These are phyloP conservation scores for Ophiostoma sp. DNA, from an alignment of 2,329 filamentous ascomycete genomes.

Conservation along the genomic window DNA sequence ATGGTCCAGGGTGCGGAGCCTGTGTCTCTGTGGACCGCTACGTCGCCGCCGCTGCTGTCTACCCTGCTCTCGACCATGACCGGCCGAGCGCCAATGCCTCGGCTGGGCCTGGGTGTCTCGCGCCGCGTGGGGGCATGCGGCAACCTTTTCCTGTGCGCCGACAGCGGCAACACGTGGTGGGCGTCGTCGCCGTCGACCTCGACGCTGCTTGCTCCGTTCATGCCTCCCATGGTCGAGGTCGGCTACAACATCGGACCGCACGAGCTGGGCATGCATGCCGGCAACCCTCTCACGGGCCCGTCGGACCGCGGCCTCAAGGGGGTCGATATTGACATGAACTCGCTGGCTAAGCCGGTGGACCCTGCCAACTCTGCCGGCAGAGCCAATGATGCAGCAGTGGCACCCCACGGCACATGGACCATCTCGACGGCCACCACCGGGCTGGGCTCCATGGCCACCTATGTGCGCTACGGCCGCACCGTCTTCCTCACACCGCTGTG, in stretches of 20 bases:
- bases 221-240: constrained; percentile 39
- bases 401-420: constrained; percentile 36
- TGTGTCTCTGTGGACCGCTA: constrained; percentile 26
- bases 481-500: constrained; percentile 31
- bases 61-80: constrained; percentile 5
- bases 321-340: constrained; percentile 35
- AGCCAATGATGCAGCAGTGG: background rate
- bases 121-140: constrained; percentile 26
- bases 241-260: constrained; percentile 36
- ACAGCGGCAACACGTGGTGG: constrained; percentile 40
- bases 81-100: constrained; percentile 15
- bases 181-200: constrained; percentile 2
- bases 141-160: constrained; percentile 37
- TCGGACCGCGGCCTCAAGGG: constrained; percentile 36
- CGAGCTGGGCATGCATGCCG: constrained; percentile 33
- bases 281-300: constrained; percentile 32
- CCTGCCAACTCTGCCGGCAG: background rate
- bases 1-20: constrained; percentile 27
- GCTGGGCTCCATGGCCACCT: constrained; percentile 31
- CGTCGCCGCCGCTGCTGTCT: constrained; percentile 29
- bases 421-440: constrained; percentile 35
- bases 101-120: constrained; percentile 28
- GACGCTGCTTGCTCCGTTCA: constrained; percentile 22
- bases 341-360: constrained; percentile 11
- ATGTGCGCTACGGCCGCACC: constrained; percentile 37